phyloP scores from a whole-genome alignment of 1,284 basidiomycete genomes.

The Lentinula novae-zelandiae region DNA sequence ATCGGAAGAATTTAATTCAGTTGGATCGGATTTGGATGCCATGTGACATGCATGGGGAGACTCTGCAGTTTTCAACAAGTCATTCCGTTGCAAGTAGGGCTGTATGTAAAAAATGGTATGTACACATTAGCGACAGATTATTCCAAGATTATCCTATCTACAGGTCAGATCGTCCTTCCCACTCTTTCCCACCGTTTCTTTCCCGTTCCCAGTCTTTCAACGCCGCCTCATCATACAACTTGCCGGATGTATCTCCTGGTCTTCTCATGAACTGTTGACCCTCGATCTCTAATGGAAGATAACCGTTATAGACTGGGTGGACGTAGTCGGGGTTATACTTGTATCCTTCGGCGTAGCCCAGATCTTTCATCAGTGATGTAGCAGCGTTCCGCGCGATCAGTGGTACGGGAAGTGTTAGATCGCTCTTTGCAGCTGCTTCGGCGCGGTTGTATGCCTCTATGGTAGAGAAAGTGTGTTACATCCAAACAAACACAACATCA shows the following conservation, averaged over 20 bases:
- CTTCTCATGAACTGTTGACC: constrained; percentile 48
- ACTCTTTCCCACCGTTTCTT: constrained; percentile 57
- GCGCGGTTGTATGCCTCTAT: constrained; percentile 67
- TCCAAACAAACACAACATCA: background rate
- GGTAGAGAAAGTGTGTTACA: background rate
- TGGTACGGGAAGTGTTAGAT: constrained; percentile 63
- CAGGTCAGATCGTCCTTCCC: constrained; percentile 49
- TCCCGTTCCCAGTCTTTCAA: constrained; percentile 70
- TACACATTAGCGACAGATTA: background rate
- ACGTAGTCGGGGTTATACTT: constrained; percentile 72
- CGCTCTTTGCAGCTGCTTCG: constrained; percentile 54
- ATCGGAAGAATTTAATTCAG: too few relatives aligned
- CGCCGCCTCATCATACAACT: constrained; percentile 72
- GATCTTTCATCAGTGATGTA: constrained; percentile 76
- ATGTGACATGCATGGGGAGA: too few relatives aligned
- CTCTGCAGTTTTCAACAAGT: too few relatives aligned
- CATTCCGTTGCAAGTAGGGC: too few relatives aligned
- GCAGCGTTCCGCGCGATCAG: constrained; percentile 85
- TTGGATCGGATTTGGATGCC: too few relatives aligned
- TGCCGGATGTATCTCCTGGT: constrained; percentile 50
- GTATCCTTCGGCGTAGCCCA: constrained; percentile 75
- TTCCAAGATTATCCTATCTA: background rate
- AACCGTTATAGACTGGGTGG: constrained; percentile 73
- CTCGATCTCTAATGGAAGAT: constrained; percentile 44
- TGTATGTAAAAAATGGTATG: background rate